Conservation (phyloP, 371 early-diverging fungal species). For the Syncephalastrum racemosum region DNA sequence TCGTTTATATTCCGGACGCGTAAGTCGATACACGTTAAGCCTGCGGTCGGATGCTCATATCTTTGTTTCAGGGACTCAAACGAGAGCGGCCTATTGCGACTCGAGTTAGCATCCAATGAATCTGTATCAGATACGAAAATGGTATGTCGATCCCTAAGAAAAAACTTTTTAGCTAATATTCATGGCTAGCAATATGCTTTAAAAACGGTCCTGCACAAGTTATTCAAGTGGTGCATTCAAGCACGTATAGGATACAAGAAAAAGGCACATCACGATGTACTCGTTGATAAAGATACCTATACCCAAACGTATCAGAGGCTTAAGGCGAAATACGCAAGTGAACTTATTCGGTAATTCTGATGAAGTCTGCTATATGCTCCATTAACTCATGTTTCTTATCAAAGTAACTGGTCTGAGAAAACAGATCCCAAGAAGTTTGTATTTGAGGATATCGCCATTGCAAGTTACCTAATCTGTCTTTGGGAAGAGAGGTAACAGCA, state of each 20-base stretch:
- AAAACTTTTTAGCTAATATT: background rate
- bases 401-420: conserved; percentile 71
- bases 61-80: background rate
- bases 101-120: conserved; percentile 22
- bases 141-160: conserved; percentile 28
- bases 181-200: conserved; percentile 56
- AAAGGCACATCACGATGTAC: conserved; percentile 66
- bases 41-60: too few species aligned
- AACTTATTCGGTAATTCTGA: conserved; percentile 38
- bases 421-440: conserved; percentile 86
- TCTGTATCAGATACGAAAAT: conserved; percentile 39
- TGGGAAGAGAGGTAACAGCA: conserved; percentile 55
- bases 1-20: conserved; percentile 19
- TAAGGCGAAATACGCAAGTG: conserved; percentile 65
- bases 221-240: conserved; percentile 81
- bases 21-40: too few species aligned
- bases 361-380: background rate
- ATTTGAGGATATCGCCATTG: conserved; percentile 85
- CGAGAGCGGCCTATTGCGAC: conserved; percentile 15
- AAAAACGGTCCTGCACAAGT: conserved; percentile 62
- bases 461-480: conserved; percentile 75
- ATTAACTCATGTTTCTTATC: background rate
- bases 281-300: conserved; percentile 72
- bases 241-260: conserved; percentile 74
- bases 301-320: conserved; percentile 58